A percentile compares a stretch with the other conserved stretches of the same genome.
These are phyloP conservation scores for Venturia aucupariae DNA, from an alignment of 2,329 filamentous ascomycete species.

Conservation along the genomic window DNA sequence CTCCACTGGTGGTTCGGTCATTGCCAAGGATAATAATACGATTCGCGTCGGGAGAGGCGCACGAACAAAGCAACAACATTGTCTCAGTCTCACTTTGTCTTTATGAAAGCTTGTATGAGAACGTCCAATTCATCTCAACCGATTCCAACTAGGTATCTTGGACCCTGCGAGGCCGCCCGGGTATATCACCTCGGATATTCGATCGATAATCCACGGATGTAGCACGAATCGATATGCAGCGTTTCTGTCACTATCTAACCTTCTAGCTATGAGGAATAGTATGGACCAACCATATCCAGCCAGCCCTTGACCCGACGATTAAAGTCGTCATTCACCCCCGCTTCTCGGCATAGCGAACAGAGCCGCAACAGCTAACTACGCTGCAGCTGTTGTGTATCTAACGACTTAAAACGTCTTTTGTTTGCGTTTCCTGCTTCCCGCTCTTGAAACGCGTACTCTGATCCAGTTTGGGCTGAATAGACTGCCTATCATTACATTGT, in stretches of 20 bases:
- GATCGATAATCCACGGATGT: not conserved
- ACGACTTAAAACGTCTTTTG: not conserved
- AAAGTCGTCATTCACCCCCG: conserved; percentile 6
- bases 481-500: not conserved
- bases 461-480: too few species aligned
- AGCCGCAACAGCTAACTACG: not conserved
- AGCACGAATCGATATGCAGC: not conserved
- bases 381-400: not conserved
- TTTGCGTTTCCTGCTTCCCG: not conserved
- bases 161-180: not conserved
- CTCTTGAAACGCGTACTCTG: too few species aligned
- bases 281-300: not conserved
- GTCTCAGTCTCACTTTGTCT: not conserved
- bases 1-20: not conserved
- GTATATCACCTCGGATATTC: not conserved
- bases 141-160: not conserved
- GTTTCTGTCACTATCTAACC: too few species aligned
- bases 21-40: not conserved
- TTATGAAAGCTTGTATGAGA: not conserved
- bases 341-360: not conserved
- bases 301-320: not conserved
- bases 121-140: not conserved
- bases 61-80: not conserved
- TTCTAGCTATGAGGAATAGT: not conserved
- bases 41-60: not conserved